Percentiles rank a stretch among this genome's conserved stretches.
phyloP scores from a whole-genome alignment of 768 basidiomycete species.

The Tremella mesenterica region DNA sequence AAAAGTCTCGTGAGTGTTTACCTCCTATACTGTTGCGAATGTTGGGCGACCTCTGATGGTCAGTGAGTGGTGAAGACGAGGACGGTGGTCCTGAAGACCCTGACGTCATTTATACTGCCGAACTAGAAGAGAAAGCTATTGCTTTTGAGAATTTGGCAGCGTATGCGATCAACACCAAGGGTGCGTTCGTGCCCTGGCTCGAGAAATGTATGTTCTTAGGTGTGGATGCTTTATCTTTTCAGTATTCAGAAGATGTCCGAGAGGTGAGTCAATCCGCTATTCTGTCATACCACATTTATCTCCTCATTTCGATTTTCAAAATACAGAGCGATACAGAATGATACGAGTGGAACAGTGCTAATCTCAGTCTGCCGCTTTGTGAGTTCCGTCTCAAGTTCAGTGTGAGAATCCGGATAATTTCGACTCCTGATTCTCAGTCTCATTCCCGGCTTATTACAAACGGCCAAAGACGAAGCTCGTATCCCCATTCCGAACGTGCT shows the following conservation, averaged over 20 bases:
- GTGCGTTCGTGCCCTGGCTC: constrained; percentile 21
- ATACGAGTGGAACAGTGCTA: not conserved
- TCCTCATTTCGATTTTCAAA: too few species aligned
- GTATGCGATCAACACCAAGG: constrained; percentile 18
- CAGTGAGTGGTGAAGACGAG: too few species aligned
- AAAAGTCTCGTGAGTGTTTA: too few species aligned
- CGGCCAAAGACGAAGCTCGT: constrained; percentile 18
- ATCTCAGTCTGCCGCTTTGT: constrained; percentile 6
- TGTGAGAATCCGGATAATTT: not conserved
- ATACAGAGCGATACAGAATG: not conserved
- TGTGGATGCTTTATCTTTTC: constrained; percentile 17
- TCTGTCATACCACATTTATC: too few species aligned
- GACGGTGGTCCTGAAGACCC: too few species aligned
- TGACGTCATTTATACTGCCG: constrained; percentile 4
- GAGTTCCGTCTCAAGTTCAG: not conserved
- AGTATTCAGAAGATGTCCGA: constrained; percentile 13
- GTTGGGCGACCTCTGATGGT: too few species aligned
- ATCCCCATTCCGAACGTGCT: constrained; percentile 10
- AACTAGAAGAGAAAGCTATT: constrained; percentile 25
- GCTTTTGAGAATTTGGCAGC: constrained; percentile 26
- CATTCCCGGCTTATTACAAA: constrained; percentile 24
- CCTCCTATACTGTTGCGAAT: too few species aligned
- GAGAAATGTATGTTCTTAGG: constrained; percentile 12
- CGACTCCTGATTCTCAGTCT: constrained; percentile 19
- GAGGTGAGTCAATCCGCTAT: constrained; percentile 23